Evolutionary conservation across 176 grass and related monocot species (phyloP).

Genomic region (Areca catechu): DNA sequence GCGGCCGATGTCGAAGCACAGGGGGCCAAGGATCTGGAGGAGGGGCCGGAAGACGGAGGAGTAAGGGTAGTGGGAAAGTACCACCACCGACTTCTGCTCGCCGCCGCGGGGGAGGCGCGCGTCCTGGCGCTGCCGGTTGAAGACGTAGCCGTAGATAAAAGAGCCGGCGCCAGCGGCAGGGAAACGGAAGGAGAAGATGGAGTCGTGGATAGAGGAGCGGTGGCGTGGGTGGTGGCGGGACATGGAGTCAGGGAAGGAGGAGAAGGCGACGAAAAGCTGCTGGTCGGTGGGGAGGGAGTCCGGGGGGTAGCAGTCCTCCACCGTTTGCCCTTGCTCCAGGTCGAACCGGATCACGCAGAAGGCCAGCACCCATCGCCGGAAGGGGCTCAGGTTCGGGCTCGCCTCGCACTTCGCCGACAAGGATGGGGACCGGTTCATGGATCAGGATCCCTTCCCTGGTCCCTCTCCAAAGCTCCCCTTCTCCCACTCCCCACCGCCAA

Average conservation of each 20-base stretch:
- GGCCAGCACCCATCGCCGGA: constrained; percentile 66
- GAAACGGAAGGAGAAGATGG: constrained; percentile 90
- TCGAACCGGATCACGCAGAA: constrained; percentile 94
- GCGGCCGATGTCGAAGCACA: constrained; percentile 88
- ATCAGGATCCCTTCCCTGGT: too few species aligned
- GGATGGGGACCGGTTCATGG: constrained; percentile 68
- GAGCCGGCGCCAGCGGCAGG: constrained; percentile 20
- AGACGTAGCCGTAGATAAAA: constrained; percentile 88
- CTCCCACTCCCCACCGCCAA: too few species aligned
- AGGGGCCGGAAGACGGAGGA: constrained; percentile 70
- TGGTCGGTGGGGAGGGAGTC: constrained; percentile 48
- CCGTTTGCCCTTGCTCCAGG: constrained; percentile 81
- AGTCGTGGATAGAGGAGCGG: constrained; percentile 78
- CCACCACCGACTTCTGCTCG: constrained; percentile 93
- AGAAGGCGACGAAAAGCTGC: constrained; percentile 78
- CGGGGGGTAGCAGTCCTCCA: constrained; percentile 69
- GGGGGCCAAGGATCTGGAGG: constrained; percentile 88
- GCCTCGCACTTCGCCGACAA: constrained; percentile 30
- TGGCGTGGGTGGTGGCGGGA: constrained; percentile 69
- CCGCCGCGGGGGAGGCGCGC: constrained; percentile 82
- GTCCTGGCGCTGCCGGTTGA: constrained; percentile 96
- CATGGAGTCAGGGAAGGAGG: constrained; percentile 98
- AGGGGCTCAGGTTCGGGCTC: constrained; percentile 29
- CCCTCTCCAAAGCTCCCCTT: too few species aligned
- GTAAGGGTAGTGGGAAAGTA: constrained; percentile 67